phyloP scores from a whole-genome alignment of 305 asterid species.

The Solanum hybrid region DNA sequence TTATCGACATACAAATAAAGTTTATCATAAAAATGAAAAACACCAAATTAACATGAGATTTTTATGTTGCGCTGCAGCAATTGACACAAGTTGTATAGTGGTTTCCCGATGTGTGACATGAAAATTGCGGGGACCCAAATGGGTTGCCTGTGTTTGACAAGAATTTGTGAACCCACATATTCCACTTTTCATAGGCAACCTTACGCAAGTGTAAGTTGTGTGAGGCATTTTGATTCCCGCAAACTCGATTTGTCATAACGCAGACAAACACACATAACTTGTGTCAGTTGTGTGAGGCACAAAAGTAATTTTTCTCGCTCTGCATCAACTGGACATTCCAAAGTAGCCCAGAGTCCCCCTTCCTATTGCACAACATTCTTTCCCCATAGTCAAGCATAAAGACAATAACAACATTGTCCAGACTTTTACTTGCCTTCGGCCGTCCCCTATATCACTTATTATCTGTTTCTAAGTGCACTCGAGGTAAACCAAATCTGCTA shows the following conservation, averaged over 20 bases:
- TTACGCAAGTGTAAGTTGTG: background rate
- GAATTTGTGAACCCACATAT: background rate
- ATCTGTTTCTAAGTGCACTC: background rate
- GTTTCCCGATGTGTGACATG: background rate
- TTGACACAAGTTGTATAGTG: background rate
- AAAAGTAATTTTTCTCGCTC: background rate
- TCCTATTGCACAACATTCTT: background rate
- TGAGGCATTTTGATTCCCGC: background rate
- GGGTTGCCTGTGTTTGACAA: background rate
- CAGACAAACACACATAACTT: background rate
- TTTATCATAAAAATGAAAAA: background rate
- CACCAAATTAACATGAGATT: background rate
- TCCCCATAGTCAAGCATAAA: background rate
- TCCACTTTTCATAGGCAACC: background rate
- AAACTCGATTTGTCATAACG: background rate
- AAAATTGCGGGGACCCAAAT: background rate
- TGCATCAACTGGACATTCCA: background rate
- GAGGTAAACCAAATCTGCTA: background rate
- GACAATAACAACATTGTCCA: background rate
- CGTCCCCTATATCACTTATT: background rate
- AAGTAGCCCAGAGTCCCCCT: background rate
- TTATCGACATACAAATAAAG: background rate
- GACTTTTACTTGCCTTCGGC: background rate
- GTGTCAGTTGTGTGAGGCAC: background rate
- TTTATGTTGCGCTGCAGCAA: background rate